phyloP scores from a whole-genome alignment of 2,329 filamentous ascomycete species.

The Epichloe uncinata region DNA sequence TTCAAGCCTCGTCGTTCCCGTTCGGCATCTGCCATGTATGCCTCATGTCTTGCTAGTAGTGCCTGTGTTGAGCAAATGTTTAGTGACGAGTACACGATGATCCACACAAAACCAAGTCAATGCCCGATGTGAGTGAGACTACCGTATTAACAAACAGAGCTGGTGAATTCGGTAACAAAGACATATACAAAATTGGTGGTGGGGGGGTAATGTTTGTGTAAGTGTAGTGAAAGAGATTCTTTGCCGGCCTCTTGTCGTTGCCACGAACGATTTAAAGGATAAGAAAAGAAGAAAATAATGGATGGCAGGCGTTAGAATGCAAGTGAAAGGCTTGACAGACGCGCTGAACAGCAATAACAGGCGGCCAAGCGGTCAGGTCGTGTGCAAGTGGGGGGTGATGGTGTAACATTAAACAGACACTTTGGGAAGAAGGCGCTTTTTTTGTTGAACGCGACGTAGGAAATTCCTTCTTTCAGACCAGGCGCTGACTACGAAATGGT shows the following conservation, averaged over 20 bases:
- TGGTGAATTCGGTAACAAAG: not conserved
- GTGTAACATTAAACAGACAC: not conserved
- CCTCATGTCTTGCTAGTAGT: slow-evolving; percentile 80
- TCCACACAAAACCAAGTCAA: not conserved
- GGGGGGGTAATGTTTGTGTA: not conserved
- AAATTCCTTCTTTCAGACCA: not conserved
- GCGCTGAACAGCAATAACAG: not conserved
- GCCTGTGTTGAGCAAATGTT: slow-evolving; percentile 63
- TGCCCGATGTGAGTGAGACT: not conserved
- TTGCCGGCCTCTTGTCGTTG: not conserved
- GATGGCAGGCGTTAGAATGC: slow-evolving; percentile 3
- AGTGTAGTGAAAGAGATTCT: not conserved
- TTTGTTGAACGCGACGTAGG: not conserved
- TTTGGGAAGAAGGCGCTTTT: not conserved
- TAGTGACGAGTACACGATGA: slow-evolving; percentile 38
- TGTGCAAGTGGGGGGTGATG: not conserved
- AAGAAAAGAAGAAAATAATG: not conserved
- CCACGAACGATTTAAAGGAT: not conserved
- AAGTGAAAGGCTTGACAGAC: not conserved
- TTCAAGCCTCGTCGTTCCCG: slow-evolving; percentile 65
- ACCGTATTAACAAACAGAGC: not conserved
- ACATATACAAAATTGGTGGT: not conserved
- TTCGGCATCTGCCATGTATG: slow-evolving; percentile 87
- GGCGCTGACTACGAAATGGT: not conserved
- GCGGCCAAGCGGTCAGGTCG: not conserved